Evolutionary conservation across 768 basidiomycete species (phyloP).

Genomic region (Hygrocybe punicea): DNA sequence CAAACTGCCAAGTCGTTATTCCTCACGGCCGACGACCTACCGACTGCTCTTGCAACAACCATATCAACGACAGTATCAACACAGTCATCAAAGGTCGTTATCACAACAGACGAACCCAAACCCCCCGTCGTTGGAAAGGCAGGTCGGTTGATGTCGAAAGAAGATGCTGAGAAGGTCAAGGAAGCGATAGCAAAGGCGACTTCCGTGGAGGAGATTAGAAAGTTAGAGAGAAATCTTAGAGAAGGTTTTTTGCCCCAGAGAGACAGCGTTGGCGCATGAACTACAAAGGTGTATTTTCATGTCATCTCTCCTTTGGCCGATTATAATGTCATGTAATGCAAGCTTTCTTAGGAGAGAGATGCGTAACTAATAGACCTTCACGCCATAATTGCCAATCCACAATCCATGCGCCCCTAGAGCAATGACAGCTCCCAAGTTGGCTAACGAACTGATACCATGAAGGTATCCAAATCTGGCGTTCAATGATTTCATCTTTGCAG

Average conservation of each 20-base stretch:
- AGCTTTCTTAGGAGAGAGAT: conserved; percentile 9
- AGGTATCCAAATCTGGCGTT: conserved; percentile 63
- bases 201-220: conserved; percentile 84
- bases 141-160: conserved; percentile 85
- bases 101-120: conserved; percentile 80
- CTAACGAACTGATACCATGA: conserved; percentile 67
- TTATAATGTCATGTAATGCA: conserved; percentile 16
- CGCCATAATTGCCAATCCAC: conserved; percentile 60
- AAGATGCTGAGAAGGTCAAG: conserved; percentile 84
- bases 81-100: conserved; percentile 54
- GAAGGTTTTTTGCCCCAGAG: conserved; percentile 82
- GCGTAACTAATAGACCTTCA: conserved; percentile 36
- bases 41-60: conserved; percentile 76
- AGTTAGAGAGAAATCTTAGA: conserved; percentile 73
- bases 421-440: conserved; percentile 60
- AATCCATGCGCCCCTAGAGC: conserved; percentile 66
- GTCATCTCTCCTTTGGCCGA: conserved; percentile 5
- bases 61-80: conserved; percentile 71
- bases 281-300: conserved; percentile 24
- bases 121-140: conserved; percentile 56
- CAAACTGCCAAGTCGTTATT: conserved; percentile 70
- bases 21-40: conserved; percentile 72
- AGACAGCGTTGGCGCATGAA: conserved; percentile 74
- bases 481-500: conserved; percentile 63
- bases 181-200: conserved; percentile 87